Conservation (phyloP, 495 filamentous ascomycete species). For the Penicillium desertorum region DNA sequence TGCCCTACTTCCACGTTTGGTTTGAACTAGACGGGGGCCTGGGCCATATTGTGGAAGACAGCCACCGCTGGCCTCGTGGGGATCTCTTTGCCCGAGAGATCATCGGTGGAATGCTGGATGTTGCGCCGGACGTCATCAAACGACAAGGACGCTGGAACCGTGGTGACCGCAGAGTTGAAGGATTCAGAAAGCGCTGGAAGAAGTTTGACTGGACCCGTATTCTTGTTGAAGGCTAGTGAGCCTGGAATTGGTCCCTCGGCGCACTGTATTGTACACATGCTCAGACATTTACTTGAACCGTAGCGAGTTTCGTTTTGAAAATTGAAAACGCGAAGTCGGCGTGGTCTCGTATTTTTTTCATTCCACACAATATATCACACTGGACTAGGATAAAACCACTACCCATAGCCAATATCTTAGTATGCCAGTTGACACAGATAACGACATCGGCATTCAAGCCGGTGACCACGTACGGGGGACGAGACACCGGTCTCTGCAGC, state of each 20-base stretch:
- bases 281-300: neutral
- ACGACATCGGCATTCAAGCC: neutral
- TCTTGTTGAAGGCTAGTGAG: conserved; percentile 53
- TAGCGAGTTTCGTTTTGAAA: neutral
- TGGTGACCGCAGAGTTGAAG: conserved; percentile 69
- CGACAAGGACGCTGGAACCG: conserved; percentile 87
- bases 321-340: neutral
- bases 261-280: conserved; percentile 6
- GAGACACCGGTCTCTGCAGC: neutral
- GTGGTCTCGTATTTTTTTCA: too few species aligned
- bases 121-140: conserved; percentile 79
- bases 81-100: conserved; percentile 93
- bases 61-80: conserved; percentile 81
- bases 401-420: neutral
- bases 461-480: neutral
- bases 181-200: conserved; percentile 80
- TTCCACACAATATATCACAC: neutral
- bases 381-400: neutral
- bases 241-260: neutral
- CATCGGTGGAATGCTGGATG: conserved; percentile 90
- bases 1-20: conserved; percentile 99
- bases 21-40: conserved; percentile 89
- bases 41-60: conserved; percentile 90
- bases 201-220: conserved; percentile 96
- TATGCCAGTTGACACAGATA: neutral